Conservation (phyloP, 106 monocot genomes). For the Dioscorea dumetorum region DNA sequence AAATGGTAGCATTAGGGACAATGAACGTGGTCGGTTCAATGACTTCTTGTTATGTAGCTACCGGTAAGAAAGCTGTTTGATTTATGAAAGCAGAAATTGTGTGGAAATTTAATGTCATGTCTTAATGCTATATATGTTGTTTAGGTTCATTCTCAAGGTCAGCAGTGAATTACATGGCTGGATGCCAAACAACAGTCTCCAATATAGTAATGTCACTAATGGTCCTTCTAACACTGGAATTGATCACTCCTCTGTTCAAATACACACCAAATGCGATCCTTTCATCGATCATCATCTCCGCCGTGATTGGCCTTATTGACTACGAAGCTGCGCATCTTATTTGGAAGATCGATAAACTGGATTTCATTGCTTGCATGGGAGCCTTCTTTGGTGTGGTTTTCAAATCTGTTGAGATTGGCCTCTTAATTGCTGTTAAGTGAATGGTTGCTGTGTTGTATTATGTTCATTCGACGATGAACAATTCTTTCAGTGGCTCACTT, state of each 20-base stretch:
- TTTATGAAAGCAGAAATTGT: too few relatives aligned
- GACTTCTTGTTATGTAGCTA: slow-evolving; percentile 85
- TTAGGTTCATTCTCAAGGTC: slow-evolving; percentile 86
- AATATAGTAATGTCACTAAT: slow-evolving; percentile 79
- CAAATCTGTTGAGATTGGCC: slow-evolving; percentile 76
- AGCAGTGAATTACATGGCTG: slow-evolving; percentile 92
- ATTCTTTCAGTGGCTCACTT: not conserved
- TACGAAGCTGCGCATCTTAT: slow-evolving; percentile 55
- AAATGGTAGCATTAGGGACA: slow-evolving; percentile 90
- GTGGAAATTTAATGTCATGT: too few relatives aligned
- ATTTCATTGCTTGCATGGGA: slow-evolving; percentile 84
- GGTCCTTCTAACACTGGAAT: slow-evolving; percentile 48
- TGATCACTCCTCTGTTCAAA: slow-evolving; percentile 85
- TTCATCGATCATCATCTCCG: slow-evolving; percentile 72
- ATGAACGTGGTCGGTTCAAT: slow-evolving; percentile 87
- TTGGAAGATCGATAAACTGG: slow-evolving; percentile 92
- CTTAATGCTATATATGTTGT: too few relatives aligned
- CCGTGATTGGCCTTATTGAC: slow-evolving; percentile 70
- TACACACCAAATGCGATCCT: slow-evolving; percentile 92
- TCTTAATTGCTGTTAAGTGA: slow-evolving; percentile 57
- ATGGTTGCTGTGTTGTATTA: not conserved
- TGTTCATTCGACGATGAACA: too few relatives aligned
- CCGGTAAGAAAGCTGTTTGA: slow-evolving; percentile 29
- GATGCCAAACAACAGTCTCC: slow-evolving; percentile 65
- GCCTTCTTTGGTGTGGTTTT: slow-evolving; percentile 90